Percentiles rank a stretch among this genome's conserved stretches.
These are phyloP conservation scores for Colletotrichum musicola DNA, from an alignment of 2,329 filamentous ascomycete species.

Conservation along the genomic window DNA sequence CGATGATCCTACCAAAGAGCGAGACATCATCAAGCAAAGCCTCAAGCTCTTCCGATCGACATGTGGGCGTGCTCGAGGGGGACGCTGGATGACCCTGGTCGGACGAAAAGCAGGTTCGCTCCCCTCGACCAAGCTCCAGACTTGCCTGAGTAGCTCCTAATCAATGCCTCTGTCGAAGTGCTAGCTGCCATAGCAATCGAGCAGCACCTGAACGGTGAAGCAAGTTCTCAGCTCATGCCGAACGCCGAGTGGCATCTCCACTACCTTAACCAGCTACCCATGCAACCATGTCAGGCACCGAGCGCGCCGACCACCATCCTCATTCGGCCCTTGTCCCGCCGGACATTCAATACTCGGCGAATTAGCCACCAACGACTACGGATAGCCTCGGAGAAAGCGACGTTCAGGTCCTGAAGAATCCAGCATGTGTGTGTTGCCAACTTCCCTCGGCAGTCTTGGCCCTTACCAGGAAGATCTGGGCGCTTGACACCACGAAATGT, in stretches of 20 bases:
- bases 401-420: not conserved
- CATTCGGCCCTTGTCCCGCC: not conserved
- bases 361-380: too few relatives aligned
- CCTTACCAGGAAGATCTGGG: not conserved
- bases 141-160: too few relatives aligned
- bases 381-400: too few relatives aligned
- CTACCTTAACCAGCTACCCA: conserved; percentile 5
- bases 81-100: too few relatives aligned
- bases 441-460: not conserved
- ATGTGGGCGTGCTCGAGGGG: too few relatives aligned
- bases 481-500: not conserved
- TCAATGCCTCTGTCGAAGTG: too few relatives aligned
- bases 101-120: too few relatives aligned
- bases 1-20: too few relatives aligned
- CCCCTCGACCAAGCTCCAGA: too few relatives aligned
- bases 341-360: not conserved
- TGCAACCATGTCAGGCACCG: conserved; percentile 10
- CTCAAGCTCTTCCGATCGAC: too few relatives aligned
- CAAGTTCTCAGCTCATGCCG: not conserved
- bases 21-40: too few relatives aligned
- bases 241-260: conserved; percentile 1
- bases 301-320: not conserved
- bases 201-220: not conserved
- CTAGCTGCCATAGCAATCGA: too few relatives aligned
- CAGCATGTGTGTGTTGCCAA: not conserved